Base-by-base conservation (phyloP, 2,329 filamentous ascomycete species). In the Cryphonectria parasitica region DNA sequence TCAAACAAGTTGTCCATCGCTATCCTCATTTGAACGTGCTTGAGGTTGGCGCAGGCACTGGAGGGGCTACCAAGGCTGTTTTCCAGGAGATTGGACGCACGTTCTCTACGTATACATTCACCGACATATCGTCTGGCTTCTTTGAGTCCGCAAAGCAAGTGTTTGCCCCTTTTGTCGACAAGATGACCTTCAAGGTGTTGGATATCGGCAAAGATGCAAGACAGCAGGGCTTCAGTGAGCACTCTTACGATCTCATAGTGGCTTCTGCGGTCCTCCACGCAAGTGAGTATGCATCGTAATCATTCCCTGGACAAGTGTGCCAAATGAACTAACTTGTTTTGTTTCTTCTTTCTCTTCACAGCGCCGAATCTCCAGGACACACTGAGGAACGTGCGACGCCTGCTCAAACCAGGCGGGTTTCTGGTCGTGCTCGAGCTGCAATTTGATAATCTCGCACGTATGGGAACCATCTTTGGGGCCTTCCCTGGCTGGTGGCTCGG, bases 381-480 rank as follows among this genome's bases (percentile, higher is more conserved):
- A 31, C 4, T 76, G 74, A 8, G 45, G 1, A 76, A 80, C 58
- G 71, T 75, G 3, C 75, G 78, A 8, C 66, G 70, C 0, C 70
- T 81, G 1, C 70, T 81, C 0, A 78, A 76, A 19, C 78, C 81
- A 0, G 79, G 77, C 1, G 83, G 82, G 0, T 78, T 78, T 41
- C 73, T 84, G 2, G 61, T 75, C 0, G 19, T 74, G 0, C n/a
- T 72, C 7, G 73, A 74, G 58, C 54, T 71, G 7, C 68, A 1
- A 49, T 3, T 31, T 15, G 28, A n/a, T 10, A 31, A 43, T 19
- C 6, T 31, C 19, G 25, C 34, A 11, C 19, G 61, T 11, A 3
- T 69, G 7, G 60, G 45, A 1, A 39, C 36, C 36, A 43, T 64
- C 10, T 64, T 69, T 19, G 67, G 67, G 7, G 43, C 58, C 2